Conservation (phyloP, 768 basidiomycete genomes). For the Russula olivacea region DNA sequence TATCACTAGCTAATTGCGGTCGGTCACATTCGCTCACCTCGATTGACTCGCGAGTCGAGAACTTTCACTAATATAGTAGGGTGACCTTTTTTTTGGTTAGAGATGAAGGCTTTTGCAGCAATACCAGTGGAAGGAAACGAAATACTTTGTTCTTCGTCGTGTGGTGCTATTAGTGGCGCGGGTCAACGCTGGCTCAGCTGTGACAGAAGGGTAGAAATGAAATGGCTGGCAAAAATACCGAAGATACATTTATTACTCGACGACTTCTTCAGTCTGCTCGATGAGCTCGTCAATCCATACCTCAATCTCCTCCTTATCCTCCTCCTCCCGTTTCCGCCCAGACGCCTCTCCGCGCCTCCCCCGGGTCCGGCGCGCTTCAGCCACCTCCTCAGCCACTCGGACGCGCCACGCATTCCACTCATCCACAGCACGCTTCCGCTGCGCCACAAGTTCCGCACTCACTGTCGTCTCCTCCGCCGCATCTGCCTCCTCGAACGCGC, state of each 20-base stretch:
- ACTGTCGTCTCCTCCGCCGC: constrained; percentile 92
- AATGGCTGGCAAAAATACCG: not conserved
- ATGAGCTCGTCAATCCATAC: constrained; percentile 92
- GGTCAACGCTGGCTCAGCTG: no score
- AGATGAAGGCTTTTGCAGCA: no score
- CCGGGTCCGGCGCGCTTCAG: constrained; percentile 45
- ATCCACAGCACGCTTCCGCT: constrained; percentile 85
- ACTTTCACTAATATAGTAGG: no score
- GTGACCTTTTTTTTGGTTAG: no score
- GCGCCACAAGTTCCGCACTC: constrained; percentile 87
- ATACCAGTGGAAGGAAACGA: no score
- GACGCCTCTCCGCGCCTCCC: constrained; percentile 30
- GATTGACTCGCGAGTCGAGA: no score
- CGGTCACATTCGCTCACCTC: no score
- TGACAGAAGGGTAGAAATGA: not conserved
- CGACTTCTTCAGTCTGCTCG: constrained; percentile 77
- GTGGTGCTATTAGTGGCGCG: no score
- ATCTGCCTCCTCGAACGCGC: constrained; percentile 93
- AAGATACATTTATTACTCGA: constrained; percentile 39
- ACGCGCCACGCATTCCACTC: constrained; percentile 99
- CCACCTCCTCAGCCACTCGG: constrained; percentile 59
- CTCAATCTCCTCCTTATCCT: constrained; percentile 83
- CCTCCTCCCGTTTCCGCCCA: constrained; percentile 40
- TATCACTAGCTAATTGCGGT: no score
- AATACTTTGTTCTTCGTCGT: no score